Conservation (phyloP, 1,284 basidiomycete genomes). For the Somion occarium region DNA sequence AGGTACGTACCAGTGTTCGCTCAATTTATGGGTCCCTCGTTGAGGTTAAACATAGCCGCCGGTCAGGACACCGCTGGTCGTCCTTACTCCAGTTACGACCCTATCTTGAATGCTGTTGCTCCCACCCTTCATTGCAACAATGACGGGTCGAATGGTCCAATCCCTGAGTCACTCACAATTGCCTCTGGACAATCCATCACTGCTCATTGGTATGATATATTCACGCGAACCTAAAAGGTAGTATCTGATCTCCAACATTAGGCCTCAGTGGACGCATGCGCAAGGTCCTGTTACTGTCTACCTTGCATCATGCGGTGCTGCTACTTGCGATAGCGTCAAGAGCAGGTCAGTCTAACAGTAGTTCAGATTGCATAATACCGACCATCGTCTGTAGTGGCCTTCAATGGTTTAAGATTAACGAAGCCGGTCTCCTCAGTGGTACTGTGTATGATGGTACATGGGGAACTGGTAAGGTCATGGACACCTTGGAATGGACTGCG, state of each 20-base stretch:
- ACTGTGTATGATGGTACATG: constrained; percentile 44
- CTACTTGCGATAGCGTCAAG: constrained; percentile 5
- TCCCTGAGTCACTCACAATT: constrained; percentile 6
- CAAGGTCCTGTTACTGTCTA: constrained; percentile 7
- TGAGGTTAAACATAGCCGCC: not conserved
- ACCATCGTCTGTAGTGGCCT: constrained; percentile 1
- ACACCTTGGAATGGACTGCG: constrained; percentile 49
- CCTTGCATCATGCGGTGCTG: constrained; percentile 7
- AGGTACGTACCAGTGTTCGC: not conserved
- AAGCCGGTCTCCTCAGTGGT: constrained; percentile 48
- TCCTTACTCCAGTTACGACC: constrained; percentile 5
- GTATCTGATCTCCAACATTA: not conserved
- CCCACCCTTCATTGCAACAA: constrained; percentile 5
- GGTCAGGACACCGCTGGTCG: constrained; percentile 5
- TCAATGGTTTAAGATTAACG: constrained; percentile 48
- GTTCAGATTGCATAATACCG: not conserved
- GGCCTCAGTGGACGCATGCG: constrained; percentile 6
- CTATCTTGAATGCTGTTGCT: constrained; percentile 1
- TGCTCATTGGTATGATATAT: constrained; percentile 1
- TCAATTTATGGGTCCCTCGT: not conserved
- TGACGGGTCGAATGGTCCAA: constrained; percentile 5
- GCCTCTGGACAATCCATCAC: constrained; percentile 1
- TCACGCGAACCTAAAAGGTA: not conserved
- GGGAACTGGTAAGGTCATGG: constrained; percentile 49
- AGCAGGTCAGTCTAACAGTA: constrained; percentile 1